These are phyloP conservation scores for Cicer chorassanicum DNA, from an alignment of 306 rosid genomes.

Conservation along the genomic window DNA sequence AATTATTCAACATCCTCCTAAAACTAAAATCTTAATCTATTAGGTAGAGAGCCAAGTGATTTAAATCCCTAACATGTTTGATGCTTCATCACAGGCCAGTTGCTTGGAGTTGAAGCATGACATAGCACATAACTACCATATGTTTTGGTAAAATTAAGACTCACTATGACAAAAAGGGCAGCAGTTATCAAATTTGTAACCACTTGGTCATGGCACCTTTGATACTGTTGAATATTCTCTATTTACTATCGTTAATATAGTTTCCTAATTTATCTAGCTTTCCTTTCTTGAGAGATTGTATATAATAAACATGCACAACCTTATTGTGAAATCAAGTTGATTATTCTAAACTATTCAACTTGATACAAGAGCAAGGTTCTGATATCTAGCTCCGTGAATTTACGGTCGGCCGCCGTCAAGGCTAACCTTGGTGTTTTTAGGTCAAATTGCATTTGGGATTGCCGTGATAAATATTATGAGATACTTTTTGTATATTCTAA, in stretches of 20 bases:
- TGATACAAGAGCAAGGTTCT: no score
- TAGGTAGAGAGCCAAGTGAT: background rate
- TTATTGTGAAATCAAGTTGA: no score
- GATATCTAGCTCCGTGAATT: no score
- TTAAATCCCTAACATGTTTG: slow-evolving; percentile 14
- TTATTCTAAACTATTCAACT: no score
- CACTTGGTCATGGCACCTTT: slow-evolving; percentile 27
- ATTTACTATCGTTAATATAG: no score
- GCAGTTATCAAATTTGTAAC: slow-evolving; percentile 18
- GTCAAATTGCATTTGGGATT: no score
- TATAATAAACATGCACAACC: no score
- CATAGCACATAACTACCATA: slow-evolving; percentile 1
- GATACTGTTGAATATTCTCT: background rate
- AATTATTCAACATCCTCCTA: slow-evolving; percentile 1
- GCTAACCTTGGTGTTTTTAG: no score
- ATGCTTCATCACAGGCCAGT: slow-evolving; percentile 30
- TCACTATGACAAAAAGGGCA: background rate
- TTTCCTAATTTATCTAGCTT: no score
- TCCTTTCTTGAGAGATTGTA: no score
- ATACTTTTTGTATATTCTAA: background rate
- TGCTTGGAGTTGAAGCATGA: slow-evolving; percentile 10
- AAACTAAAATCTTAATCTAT: slow-evolving; percentile 31
- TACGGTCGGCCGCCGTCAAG: no score
- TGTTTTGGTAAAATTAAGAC: slow-evolving; percentile 30
- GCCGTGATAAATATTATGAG: background rate